Conservation (phyloP, 1,139 yeast genomes). For the Yamadazyma spencermartinsiae region DNA sequence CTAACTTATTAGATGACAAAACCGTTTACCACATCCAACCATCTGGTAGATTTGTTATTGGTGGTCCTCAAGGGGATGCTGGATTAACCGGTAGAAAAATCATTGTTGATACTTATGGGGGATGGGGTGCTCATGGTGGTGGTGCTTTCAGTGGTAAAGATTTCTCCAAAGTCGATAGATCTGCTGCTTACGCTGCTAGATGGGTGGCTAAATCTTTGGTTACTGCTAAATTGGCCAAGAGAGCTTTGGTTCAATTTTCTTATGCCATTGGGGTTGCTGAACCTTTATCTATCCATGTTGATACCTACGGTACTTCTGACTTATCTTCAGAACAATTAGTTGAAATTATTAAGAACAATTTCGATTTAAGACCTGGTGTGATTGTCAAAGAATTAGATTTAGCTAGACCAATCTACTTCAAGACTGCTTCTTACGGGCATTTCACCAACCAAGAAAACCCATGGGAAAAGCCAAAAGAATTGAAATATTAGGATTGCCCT, state of each 20-base stretch:
- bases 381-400: constrained; percentile 93
- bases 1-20: constrained; percentile 85
- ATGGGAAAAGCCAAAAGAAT: constrained; percentile 97
- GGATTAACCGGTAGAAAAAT: constrained; percentile 99
- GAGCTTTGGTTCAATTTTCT: constrained; percentile 97
- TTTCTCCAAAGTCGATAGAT: constrained; percentile 99
- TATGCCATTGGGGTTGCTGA: constrained; percentile 99
- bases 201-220: constrained; percentile 99
- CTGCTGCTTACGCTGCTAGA: constrained; percentile 99
- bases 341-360: constrained; percentile 86
- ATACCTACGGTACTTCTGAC: constrained; percentile 96
- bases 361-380: constrained; percentile 99
- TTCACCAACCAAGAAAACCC: constrained; percentile 98
- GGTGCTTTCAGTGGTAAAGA: constrained; percentile 99
- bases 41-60: constrained; percentile 98
- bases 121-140: constrained; percentile 99
- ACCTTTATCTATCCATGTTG: constrained; percentile 96
- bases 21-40: constrained; percentile 99
- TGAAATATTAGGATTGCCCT: constrained; percentile 55
- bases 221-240: constrained; percentile 90
- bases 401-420: constrained; percentile 98
- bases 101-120: constrained; percentile 99
- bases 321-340: constrained; percentile 88
- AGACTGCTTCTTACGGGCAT: constrained; percentile 99
- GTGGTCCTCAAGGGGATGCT: constrained; percentile 99